Evolutionary conservation across 805 yeast species (phyloP).

Genomic region (Danielozyma ontarioensis): DNA sequence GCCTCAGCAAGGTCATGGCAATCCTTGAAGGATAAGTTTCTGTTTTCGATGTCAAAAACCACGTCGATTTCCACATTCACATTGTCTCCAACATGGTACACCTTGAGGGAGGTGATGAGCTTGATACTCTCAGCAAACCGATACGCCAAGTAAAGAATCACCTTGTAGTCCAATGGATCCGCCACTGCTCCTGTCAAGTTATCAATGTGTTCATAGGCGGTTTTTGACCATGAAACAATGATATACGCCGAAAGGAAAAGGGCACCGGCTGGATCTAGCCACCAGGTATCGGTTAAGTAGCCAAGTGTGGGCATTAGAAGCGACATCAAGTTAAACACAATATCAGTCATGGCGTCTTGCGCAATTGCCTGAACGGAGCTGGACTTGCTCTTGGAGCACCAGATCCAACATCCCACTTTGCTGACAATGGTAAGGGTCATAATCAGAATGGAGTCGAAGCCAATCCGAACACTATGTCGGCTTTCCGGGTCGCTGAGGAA

Average conservation of each 20-base stretch:
- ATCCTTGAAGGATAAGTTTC: constrained; percentile 51
- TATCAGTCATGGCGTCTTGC: constrained; percentile 77
- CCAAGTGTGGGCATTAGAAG: constrained; percentile 67
- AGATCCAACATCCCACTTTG: constrained; percentile 56
- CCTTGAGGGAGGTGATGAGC: constrained; percentile 60
- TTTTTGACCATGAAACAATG: constrained; percentile 56
- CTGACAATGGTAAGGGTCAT: constrained; percentile 60
- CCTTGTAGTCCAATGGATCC: constrained; percentile 54
- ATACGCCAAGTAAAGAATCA: constrained; percentile 59
- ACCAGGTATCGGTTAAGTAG: constrained; percentile 47
- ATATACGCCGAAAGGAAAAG: constrained; percentile 56
- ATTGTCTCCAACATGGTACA: constrained; percentile 76
- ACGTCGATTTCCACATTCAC: constrained; percentile 74
- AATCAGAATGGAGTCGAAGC: constrained; percentile 46
- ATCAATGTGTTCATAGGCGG: constrained; percentile 66
- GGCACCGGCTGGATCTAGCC: constrained; percentile 78
- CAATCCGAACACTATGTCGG: constrained; percentile 41
- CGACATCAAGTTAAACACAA: constrained; percentile 67
- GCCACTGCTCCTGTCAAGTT: constrained; percentile 76
- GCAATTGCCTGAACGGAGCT: constrained; percentile 74
- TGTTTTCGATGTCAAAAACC: constrained; percentile 42
- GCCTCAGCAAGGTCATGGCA: constrained; percentile 80
- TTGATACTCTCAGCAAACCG: constrained; percentile 66
- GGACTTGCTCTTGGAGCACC: constrained; percentile 58
- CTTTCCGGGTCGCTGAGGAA: constrained; percentile 27